A percentile compares a stretch with the other conserved stretches of the same genome.
Evolutionary conservation across 345 rosid genomes (phyloP).

Genomic region (Salix brachista): DNA sequence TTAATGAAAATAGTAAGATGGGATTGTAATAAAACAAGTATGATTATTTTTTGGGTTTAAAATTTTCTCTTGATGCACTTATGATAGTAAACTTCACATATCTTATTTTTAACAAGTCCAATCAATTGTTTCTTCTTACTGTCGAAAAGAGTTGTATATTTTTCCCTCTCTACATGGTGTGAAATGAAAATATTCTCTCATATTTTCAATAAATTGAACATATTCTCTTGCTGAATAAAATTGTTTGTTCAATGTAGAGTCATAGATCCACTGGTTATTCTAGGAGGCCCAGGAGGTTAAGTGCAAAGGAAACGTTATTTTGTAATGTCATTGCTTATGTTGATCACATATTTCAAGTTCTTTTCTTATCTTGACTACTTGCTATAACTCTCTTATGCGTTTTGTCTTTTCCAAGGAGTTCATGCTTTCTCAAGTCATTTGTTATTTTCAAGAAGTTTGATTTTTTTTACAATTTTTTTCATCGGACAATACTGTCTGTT

Average conservation of each 20-base stretch:
- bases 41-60: neutral
- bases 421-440: neutral
- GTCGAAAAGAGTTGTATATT: neutral
- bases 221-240: constrained; percentile 13
- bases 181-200: neutral
- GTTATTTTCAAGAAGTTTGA: no score
- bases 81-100: neutral
- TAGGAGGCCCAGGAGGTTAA: constrained; percentile 45
- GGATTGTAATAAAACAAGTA: neutral
- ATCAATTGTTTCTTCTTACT: neutral
- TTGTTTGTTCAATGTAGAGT: constrained; percentile 6
- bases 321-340: constrained; percentile 48
- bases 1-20: neutral
- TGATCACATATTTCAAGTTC: constrained; percentile 56
- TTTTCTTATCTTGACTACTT: neutral
- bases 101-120: neutral
- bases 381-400: neutral
- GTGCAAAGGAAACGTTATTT: constrained; percentile 42
- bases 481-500: neutral
- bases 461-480: no score
- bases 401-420: neutral
- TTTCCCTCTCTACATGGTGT: neutral
- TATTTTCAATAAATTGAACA: neutral
- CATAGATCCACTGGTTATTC: constrained; percentile 29
- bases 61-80: neutral